phyloP scores from a whole-genome alignment of 257 asterid species.

The Rubia yunnanensis region DNA sequence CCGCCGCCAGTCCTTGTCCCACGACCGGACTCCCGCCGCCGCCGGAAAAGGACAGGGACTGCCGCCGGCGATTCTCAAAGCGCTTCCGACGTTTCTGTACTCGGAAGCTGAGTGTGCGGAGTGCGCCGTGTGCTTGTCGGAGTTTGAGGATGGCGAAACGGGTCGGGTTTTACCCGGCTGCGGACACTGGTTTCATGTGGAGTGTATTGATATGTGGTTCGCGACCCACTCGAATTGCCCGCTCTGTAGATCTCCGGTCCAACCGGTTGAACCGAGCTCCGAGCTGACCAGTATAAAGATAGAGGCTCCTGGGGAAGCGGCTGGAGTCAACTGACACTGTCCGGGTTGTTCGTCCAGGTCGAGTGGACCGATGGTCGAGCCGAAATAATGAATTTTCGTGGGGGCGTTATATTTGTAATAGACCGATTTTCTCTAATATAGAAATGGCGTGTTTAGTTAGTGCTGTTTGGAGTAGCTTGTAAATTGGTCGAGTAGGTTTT shows the following conservation, averaged over 20 bases:
- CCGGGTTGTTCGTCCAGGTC: not conserved
- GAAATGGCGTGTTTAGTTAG: not conserved
- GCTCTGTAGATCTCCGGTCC: conserved; percentile 34
- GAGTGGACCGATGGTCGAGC: not conserved
- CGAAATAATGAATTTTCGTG: not conserved
- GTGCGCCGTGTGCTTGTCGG: conserved; percentile 37
- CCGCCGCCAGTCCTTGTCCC: not conserved
- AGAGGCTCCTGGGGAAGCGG: not conserved
- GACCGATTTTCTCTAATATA: not conserved
- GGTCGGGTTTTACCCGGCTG: conserved; percentile 38
- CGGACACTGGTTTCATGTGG: conserved; percentile 30
- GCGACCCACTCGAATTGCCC: conserved; percentile 39
- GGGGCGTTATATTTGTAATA: not conserved
- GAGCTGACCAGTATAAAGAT: not conserved
- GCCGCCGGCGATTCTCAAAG: not conserved
- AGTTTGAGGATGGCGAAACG: conserved; percentile 26
- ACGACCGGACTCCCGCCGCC: not conserved
- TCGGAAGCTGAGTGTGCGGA: not conserved
- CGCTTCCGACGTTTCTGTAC: conserved; percentile 1
- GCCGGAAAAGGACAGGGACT: not conserved
- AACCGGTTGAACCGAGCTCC: not conserved
- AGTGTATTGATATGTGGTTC: conserved; percentile 46
- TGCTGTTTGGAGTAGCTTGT: not conserved
- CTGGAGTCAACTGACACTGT: not conserved
- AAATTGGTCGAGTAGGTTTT: not conserved